These are phyloP conservation scores for Singerocomus rubriflavus DNA, from an alignment of 1,284 basidiomycete species.

Conservation along the genomic window DNA sequence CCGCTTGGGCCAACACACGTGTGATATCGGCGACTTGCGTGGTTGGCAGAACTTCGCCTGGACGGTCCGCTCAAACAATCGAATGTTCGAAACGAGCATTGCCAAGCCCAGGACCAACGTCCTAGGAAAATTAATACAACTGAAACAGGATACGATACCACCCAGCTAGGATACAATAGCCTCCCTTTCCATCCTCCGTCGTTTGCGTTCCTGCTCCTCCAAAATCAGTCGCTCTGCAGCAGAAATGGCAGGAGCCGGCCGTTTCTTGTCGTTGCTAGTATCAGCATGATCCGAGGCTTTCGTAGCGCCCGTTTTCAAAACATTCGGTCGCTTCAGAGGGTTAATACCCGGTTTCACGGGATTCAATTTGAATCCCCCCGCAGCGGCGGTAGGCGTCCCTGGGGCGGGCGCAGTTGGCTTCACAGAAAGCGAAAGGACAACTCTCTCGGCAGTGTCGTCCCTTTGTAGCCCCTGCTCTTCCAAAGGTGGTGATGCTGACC, in stretches of 20 bases:
- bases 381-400: slow-evolving; percentile 22
- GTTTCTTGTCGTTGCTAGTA: slow-evolving; percentile 47
- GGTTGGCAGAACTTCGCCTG: too few species aligned
- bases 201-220: slow-evolving; percentile 85
- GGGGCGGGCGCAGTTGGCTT: slow-evolving; percentile 44
- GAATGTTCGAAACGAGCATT: background rate
- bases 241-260: slow-evolving; percentile 58
- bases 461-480: slow-evolving; percentile 66
- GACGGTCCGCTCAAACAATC: too few species aligned
- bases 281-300: slow-evolving; percentile 32
- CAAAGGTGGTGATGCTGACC: slow-evolving; percentile 39
- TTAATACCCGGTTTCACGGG: slow-evolving; percentile 46
- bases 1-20: too few species aligned
- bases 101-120: background rate
- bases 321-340: slow-evolving; percentile 68
- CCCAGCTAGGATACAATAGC: slow-evolving; percentile 24
- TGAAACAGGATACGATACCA: slow-evolving; percentile 10
- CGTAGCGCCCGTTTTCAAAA: slow-evolving; percentile 56
- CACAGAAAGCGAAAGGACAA: slow-evolving; percentile 64
- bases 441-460: slow-evolving; percentile 69
- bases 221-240: slow-evolving; percentile 83
- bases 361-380: slow-evolving; percentile 56
- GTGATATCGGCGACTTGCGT: too few species aligned
- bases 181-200: slow-evolving; percentile 64
- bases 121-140: background rate